phyloP scores from a whole-genome alignment of 2,329 filamentous ascomycete species.

The Plenodomus biglobosus region DNA sequence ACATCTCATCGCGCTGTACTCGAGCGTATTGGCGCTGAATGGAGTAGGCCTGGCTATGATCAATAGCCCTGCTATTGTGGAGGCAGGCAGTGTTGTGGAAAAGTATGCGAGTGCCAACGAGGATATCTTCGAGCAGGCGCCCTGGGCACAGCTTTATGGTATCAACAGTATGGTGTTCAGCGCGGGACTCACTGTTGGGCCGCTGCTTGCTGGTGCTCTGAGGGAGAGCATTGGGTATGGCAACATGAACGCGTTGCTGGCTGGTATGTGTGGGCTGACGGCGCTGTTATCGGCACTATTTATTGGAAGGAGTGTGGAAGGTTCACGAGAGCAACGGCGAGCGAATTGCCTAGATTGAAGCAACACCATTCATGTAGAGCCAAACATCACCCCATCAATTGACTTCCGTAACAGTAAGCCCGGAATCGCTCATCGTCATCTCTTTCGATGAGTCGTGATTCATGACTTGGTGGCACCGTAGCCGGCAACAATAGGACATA shows the following conservation, averaged over 20 bases:
- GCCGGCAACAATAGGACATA: too few relatives aligned
- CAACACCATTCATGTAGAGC: too few relatives aligned
- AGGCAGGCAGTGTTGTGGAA: constrained; percentile 58
- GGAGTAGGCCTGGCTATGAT: constrained; percentile 58
- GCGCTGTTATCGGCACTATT: constrained; percentile 49
- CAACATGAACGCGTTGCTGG: constrained; percentile 59
- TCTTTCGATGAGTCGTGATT: too few relatives aligned
- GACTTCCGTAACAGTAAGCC: too few relatives aligned
- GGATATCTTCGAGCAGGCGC: constrained; percentile 58
- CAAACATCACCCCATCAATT: too few relatives aligned
- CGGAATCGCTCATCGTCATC: too few relatives aligned
- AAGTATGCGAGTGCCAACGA: constrained; percentile 59
- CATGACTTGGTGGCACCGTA: too few relatives aligned
- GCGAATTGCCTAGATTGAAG: too few relatives aligned
- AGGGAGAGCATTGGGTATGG: constrained; percentile 58
- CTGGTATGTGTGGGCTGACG: constrained; percentile 49
- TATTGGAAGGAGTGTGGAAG: constrained; percentile 38
- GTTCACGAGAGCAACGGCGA: too few relatives aligned
- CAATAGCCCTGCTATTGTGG: constrained; percentile 58
- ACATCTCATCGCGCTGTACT: constrained; percentile 51
- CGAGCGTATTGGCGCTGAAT: constrained; percentile 49
- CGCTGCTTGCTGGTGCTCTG: constrained; percentile 57
- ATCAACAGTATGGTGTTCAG: constrained; percentile 66
- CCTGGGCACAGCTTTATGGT: constrained; percentile 67
- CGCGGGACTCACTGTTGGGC: constrained; percentile 61